A percentile compares a stretch with the other conserved stretches of the same genome.
These are phyloP conservation scores for Tothia fuscella DNA, from an alignment of 2,329 filamentous ascomycete species.

Conservation along the genomic window DNA sequence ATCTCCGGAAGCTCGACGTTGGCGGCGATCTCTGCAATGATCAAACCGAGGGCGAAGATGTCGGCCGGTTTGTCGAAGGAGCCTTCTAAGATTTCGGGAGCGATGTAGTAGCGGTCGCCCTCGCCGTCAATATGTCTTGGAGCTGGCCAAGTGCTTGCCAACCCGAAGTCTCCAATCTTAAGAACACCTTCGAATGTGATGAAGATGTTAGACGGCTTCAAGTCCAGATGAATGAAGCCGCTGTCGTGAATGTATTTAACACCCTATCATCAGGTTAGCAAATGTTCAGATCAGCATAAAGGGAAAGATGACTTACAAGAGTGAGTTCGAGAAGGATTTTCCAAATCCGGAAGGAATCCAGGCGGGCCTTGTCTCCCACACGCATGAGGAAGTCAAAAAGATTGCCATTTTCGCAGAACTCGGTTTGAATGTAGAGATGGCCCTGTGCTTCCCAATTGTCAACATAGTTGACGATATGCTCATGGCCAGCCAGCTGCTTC, in stretches of 20 bases:
- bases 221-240: slow-evolving; percentile 73
- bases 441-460: slow-evolving; percentile 79
- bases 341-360: slow-evolving; percentile 98
- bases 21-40: slow-evolving; percentile 86
- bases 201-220: slow-evolving; percentile 77
- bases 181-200: slow-evolving; percentile 70
- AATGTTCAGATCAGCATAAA: slow-evolving; percentile 13
- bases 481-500: slow-evolving; percentile 61
- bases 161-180: slow-evolving; percentile 78
- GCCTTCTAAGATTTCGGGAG: slow-evolving; percentile 79
- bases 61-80: slow-evolving; percentile 84
- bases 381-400: slow-evolving; percentile 75
- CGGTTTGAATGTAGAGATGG: slow-evolving; percentile 92
- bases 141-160: slow-evolving; percentile 70
- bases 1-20: slow-evolving; percentile 93
- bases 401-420: slow-evolving; percentile 91
- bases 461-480: slow-evolving; percentile 75
- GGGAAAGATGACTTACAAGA: slow-evolving; percentile 47
- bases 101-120: slow-evolving; percentile 93
- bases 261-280: slow-evolving; percentile 46
- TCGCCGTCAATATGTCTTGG: slow-evolving; percentile 71
- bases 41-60: slow-evolving; percentile 85
- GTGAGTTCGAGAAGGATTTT: slow-evolving; percentile 85
- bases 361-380: slow-evolving; percentile 67
- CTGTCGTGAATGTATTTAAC: slow-evolving; percentile 81